Evolutionary conservation across 2,329 filamentous ascomycete genomes (phyloP), one percentile per base, ranked within the genome.

Genomic region (Septoria petroselini): DNA sequence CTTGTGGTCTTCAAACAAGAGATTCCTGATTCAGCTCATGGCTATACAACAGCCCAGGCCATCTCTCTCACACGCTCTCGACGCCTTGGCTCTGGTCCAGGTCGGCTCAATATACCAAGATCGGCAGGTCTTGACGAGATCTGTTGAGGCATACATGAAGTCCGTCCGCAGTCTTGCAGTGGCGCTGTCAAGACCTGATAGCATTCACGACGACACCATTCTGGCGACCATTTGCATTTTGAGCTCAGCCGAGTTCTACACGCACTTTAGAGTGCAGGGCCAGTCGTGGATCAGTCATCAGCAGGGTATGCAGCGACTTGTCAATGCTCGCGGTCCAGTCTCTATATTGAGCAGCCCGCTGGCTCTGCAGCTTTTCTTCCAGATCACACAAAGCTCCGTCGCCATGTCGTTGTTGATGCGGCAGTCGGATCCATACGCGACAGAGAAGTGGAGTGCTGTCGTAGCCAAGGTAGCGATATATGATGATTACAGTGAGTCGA

Each of bases 201-300:
- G 48, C 7, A 45, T 58, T 2, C 35, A 52, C 14, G 54, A 58
- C 14, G 62, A 65, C 31, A 54, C 58, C 21, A 19, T 62, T 9
- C 39, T 65, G 30, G 62, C 61, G 7, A 58, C 63, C 2, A 57
- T 54, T 3, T 55, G 51, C 11, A 46, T 65, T 2, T 53, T 65
- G 3, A 58, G 52, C 3, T 47, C 50, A 4, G 64, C 60, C 34
- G 61, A 62, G 38, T 56, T 65, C 25, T 65, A 56, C 53, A 57
- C 58, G 14, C 54, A 62, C 15, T 61, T 65, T 25, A 46, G 52
- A n/a, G 47, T 58, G 29, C 50, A 55, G 15, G 56, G 55, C 8
- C 38, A 50, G 9, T 56, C 53, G 12, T 65, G 60, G 62, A 41
- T 56, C 29, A 52, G 52, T 38, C 63, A 65, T 30, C 50, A 61